These are phyloP conservation scores for Amanita thiersii DNA, from an alignment of 768 basidiomycete species.

Conservation along the genomic window DNA sequence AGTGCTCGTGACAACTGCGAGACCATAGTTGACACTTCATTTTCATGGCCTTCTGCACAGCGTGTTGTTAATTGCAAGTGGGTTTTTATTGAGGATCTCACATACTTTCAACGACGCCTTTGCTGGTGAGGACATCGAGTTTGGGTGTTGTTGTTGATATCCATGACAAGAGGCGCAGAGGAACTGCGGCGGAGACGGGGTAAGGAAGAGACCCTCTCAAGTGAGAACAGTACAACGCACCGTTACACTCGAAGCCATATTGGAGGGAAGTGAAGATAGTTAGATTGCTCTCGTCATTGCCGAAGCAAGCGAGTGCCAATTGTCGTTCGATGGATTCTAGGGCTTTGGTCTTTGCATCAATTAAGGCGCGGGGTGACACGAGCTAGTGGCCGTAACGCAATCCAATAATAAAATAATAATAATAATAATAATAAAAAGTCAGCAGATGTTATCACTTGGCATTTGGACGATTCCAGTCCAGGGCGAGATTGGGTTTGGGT, in stretches of 20 bases:
- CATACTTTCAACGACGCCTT: conserved; percentile 38
- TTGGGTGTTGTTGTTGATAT: conserved; percentile 40
- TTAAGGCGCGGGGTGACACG: conserved; percentile 50
- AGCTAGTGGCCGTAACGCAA: no score
- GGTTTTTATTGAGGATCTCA: conserved; percentile 9
- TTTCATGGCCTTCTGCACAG: conserved; percentile 25
- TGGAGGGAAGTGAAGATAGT: conserved; percentile 58
- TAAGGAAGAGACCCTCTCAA: not conserved
- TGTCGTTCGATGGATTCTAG: conserved; percentile 47
- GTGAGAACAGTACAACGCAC: conserved; percentile 30
- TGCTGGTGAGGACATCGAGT: conserved; percentile 42
- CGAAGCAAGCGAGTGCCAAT: conserved; percentile 40
- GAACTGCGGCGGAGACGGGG: conserved; percentile 34
- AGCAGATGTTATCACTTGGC: no score
- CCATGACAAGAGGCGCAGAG: conserved; percentile 59
- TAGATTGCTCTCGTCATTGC: conserved; percentile 33
- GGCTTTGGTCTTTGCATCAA: conserved; percentile 42
- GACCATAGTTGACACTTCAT: conserved; percentile 40
- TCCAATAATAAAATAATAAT: no score
- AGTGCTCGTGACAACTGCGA: conserved; percentile 52
- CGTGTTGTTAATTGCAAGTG: conserved; percentile 6
- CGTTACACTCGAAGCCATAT: conserved; percentile 76
- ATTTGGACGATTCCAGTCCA: no score
- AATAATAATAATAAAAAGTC: no score
- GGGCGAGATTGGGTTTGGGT: no score